phyloP scores from a whole-genome alignment of 306 rosid species.

The Sechiopsis laciniata region DNA sequence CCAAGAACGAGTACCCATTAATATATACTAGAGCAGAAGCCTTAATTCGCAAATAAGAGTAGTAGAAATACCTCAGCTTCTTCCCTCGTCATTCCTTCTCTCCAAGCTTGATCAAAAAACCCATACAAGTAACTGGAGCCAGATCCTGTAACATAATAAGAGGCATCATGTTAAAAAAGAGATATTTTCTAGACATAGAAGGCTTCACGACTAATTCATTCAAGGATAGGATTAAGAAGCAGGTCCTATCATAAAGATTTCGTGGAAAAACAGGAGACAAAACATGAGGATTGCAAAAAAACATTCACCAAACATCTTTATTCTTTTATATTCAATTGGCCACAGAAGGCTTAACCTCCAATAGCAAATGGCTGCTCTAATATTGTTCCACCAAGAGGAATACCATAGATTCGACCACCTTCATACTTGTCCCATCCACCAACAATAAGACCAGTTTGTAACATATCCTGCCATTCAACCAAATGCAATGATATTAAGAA shows the following conservation, averaged over 20 bases:
- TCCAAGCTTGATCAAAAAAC: conserved; percentile 95
- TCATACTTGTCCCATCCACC: conserved; percentile 98
- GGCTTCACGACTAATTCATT: not conserved
- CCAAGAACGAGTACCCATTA: not conserved
- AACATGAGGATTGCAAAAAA: not conserved
- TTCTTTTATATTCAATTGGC: not conserved
- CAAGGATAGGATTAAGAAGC: conserved; percentile 5
- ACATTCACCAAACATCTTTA: not conserved
- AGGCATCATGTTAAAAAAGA: not conserved
- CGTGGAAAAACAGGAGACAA: not conserved
- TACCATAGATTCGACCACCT: conserved; percentile 83
- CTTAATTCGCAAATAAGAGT: conserved; percentile 21
- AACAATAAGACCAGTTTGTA: conserved; percentile 82
- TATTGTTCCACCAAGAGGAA: conserved; percentile 90
- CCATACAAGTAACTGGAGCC: conserved; percentile 97
- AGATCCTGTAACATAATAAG: conserved; percentile 48
- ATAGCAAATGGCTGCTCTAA: conserved; percentile 83
- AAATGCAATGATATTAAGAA: not conserved
- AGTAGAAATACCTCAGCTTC: conserved; percentile 83
- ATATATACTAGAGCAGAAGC: not conserved
- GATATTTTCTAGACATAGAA: not conserved
- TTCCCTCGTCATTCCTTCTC: conserved; percentile 91
- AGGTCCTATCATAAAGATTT: not conserved
- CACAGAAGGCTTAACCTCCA: conserved; percentile 53
- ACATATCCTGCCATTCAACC: conserved; percentile 53